Evolutionary conservation across 495 filamentous ascomycete species (phyloP), one percentile per base, ranked within the genome.

Genomic region (Hypoxylon lenormandii): DNA sequence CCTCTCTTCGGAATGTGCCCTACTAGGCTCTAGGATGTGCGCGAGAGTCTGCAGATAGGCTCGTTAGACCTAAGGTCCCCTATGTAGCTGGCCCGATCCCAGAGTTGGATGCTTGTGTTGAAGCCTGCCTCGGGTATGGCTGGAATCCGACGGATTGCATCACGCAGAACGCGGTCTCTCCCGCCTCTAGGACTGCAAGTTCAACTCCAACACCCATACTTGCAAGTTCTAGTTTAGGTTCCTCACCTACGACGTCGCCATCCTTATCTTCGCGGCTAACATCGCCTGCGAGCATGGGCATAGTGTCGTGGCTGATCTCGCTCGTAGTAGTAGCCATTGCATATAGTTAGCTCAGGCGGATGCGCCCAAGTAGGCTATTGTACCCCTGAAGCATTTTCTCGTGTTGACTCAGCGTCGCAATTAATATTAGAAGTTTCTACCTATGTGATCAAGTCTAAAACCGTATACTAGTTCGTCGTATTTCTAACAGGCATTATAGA

Each of bases 111-210:
- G 23, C 26, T 28, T 28, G 23, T 53, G 49, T 53, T 30, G 49
- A 53, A 36, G 49, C 49, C 8, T 53, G 49, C 21, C 49, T 19
- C 5, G 49, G 49, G 16, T 30, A 30, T 11, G 49, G 49, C 8
- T 53, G 49, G 49, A 16, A 53, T 53, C 49, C 49, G n/a, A 53
- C 8, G 12, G n/a, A 53, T 5, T 53, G 49, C 49, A 53, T 53
- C 22, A 53, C 26, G 28, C 2, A 18, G 23, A 26, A 54, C 10
- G 28, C 51, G 28, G 51, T 37, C 6, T 12, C 51, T 1, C 28
- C 36, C 5, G 13, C 3, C 23, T 15, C 49, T 11, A 15, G 1
- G 5, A 22, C 23, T 15, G 4, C 49, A 12, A 38, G 36, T 38
- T 38, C 36, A 38, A 38, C 4, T 38, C 8, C 36, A 12, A 38